Conservation (phyloP, 805 yeast species). For the Suhomyces vadensis region DNA sequence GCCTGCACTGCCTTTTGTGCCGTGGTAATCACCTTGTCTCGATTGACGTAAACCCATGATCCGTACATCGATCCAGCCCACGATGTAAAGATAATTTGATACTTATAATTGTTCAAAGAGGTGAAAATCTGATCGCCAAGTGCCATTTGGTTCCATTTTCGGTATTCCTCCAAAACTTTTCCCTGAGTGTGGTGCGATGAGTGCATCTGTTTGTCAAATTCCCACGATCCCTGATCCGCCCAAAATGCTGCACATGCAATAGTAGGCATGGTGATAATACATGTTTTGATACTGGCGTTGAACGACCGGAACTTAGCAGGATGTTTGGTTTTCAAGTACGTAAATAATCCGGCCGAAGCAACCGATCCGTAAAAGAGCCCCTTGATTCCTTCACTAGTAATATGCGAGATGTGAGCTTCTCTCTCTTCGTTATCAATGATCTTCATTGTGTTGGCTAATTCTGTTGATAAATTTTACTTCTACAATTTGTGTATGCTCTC, state of each 20-base stretch:
- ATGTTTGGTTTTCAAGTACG: constrained; percentile 34
- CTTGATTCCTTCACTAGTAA: constrained; percentile 38
- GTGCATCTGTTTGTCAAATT: constrained; percentile 41
- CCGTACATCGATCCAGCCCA: constrained; percentile 43
- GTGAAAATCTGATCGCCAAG: constrained; percentile 30
- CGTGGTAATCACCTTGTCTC: constrained; percentile 28
- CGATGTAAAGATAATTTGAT: constrained; percentile 34
- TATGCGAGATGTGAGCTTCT: constrained; percentile 39
- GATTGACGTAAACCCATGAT: constrained; percentile 28
- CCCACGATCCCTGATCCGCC: constrained; percentile 48
- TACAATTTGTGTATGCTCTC: not conserved
- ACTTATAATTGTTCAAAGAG: constrained; percentile 33
- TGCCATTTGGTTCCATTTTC: constrained; percentile 36
- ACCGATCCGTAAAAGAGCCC: constrained; percentile 39
- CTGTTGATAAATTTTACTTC: not conserved
- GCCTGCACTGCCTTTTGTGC: constrained; percentile 32
- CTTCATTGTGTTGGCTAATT: constrained; percentile 28
- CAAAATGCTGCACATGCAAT: constrained; percentile 38
- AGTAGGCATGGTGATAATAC: constrained; percentile 42
- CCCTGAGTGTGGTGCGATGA: constrained; percentile 27
- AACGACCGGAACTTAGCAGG: constrained; percentile 35
- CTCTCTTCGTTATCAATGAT: constrained; percentile 38
- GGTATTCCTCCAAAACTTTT: constrained; percentile 35
- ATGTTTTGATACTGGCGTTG: constrained; percentile 40
- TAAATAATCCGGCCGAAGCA: constrained; percentile 32